phyloP scores from a whole-genome alignment of 148 eudicot species.

The Amaranthus cruentus region DNA sequence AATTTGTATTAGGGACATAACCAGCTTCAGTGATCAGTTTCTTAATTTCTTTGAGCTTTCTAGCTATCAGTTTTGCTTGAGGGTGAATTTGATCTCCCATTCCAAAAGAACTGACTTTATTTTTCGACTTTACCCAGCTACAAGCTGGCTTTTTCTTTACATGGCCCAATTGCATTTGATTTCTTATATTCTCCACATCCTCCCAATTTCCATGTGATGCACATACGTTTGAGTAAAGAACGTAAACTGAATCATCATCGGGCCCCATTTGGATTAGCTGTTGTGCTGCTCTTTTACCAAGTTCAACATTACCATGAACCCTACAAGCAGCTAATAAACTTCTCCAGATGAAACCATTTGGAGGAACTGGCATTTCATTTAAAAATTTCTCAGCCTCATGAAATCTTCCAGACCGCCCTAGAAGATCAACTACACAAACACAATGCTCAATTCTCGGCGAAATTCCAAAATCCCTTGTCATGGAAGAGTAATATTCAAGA shows the following conservation, averaged over 20 bases:
- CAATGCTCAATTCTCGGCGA: conserved; percentile 68
- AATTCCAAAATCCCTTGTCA: conserved; percentile 57
- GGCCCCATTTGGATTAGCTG: conserved; percentile 55
- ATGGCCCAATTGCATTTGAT: conserved; percentile 47
- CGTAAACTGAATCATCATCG: conserved; percentile 76
- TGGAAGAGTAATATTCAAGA: conserved; percentile 46
- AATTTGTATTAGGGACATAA: conserved; percentile 56
- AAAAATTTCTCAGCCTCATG: conserved; percentile 60
- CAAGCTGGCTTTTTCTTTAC: conserved; percentile 67
- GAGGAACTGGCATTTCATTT: conserved; percentile 60
- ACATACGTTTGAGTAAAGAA: conserved; percentile 72
- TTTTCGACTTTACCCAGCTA: conserved; percentile 62
- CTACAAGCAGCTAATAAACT: conserved; percentile 63
- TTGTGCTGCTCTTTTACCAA: conserved; percentile 56
- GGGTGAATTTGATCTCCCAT: conserved; percentile 51
- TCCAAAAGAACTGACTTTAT: conserved; percentile 48
- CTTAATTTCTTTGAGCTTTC: conserved; percentile 48
- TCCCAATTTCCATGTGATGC: conserved; percentile 72
- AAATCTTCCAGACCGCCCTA: conserved; percentile 68
- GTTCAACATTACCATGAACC: conserved; percentile 56
- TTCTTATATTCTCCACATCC: conserved; percentile 50
- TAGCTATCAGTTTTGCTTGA: conserved; percentile 18
- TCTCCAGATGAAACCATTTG: conserved; percentile 67
- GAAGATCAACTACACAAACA: conserved; percentile 70
- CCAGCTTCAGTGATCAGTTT: conserved; percentile 55